Conservation (phyloP, 2,329 filamentous ascomycete genomes). For the Xylaria sp. region DNA sequence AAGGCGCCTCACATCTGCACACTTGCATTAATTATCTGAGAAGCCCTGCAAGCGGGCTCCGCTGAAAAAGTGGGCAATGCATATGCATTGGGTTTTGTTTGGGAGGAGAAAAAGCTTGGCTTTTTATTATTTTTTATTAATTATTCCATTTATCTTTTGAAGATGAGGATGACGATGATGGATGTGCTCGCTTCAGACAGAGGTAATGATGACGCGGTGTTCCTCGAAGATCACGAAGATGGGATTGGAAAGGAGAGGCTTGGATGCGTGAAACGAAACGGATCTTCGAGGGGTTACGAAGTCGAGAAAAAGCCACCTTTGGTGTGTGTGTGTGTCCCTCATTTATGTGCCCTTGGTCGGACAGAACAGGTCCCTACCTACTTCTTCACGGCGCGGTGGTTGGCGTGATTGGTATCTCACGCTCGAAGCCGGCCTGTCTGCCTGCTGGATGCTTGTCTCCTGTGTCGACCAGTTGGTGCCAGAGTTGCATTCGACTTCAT, state of each 20-base stretch:
- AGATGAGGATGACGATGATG: not conserved
- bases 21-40: conserved; percentile 8
- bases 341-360: too few relatives aligned
- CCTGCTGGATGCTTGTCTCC: not conserved
- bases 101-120: conserved; percentile 11
- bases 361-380: too few relatives aligned
- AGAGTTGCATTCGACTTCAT: too few relatives aligned
- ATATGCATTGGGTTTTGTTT: conserved; percentile 13
- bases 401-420: too few relatives aligned
- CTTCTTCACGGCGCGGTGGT: too few relatives aligned
- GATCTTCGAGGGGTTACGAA: not conserved
- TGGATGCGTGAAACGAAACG: not conserved
- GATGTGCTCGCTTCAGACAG: not conserved
- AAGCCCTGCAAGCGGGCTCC: conserved; percentile 8
- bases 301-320: too few relatives aligned
- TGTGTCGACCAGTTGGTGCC: too few relatives aligned
- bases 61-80: conserved; percentile 11
- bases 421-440: not conserved
- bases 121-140: conserved; percentile 3
- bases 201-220: not conserved
- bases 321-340: too few relatives aligned
- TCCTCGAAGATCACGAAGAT: not conserved
- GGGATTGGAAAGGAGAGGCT: not conserved
- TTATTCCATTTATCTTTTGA: not conserved
- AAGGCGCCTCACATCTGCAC: conserved; percentile 2